Evolutionary conservation across 176 grass and related monocot genomes (phyloP).

Genomic region (Stipa capillata): DNA sequence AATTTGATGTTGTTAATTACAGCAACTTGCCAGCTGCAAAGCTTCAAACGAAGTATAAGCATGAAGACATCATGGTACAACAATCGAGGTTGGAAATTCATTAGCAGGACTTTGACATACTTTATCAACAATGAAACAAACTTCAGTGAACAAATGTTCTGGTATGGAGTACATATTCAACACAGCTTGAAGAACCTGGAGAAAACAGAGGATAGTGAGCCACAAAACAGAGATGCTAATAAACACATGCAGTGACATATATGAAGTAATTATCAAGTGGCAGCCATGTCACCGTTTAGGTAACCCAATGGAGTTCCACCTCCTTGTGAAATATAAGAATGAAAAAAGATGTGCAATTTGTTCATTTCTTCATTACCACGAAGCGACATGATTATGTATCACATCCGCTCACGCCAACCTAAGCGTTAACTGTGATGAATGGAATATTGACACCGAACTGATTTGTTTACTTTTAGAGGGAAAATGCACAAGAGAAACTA

Average conservation of each 20-base stretch:
- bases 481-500: too few species aligned
- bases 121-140: constrained; percentile 90
- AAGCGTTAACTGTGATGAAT: neutral
- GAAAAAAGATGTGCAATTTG: too few species aligned
- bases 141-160: constrained; percentile 68
- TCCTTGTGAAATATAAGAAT: too few species aligned
- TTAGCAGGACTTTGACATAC: constrained; percentile 21
- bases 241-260: too few species aligned
- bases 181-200: constrained; percentile 89
- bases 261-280: neutral
- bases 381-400: neutral
- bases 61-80: too few species aligned
- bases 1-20: too few species aligned
- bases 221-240: neutral
- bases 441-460: neutral
- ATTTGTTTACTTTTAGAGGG: neutral
- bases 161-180: constrained; percentile 61
- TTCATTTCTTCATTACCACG: neutral
- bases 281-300: neutral
- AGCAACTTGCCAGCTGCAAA: neutral
- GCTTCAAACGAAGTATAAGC: neutral
- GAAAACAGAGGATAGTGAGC: constrained; percentile 8
- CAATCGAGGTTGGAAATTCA: too few species aligned
- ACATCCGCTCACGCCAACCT: too few species aligned
- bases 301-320: too few species aligned